Evolutionary conservation across 2,329 filamentous ascomycete genomes (phyloP), one percentile per base, ranked within the genome.

Genomic region (Alternaria sp.): DNA sequence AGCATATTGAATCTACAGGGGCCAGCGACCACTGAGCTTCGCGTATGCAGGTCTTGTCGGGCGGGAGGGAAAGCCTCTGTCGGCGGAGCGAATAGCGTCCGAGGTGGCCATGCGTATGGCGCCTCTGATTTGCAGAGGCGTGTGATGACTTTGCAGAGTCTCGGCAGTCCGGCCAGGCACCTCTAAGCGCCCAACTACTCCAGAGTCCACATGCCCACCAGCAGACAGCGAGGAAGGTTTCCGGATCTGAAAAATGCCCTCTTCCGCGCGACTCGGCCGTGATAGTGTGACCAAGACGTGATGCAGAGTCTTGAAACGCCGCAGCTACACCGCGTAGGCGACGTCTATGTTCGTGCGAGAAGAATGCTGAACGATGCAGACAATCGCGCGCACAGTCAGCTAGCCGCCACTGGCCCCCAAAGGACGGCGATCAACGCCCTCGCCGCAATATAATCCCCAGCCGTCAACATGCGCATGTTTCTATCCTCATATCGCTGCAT

Each of bases 1-100:
- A 67, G 66, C 62, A 73, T 74, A 78, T 78, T 78, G 72, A 68
- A 36, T 60, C 26, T 46, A 67, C 75, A 72, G 67, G 76, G 75
- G 69, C 57, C 47, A 50, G 57, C 63, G 58, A 68, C 76, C 76
- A 78, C 69, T 72, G 69, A 77, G 73, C 69, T 62, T 64, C 62
- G 59, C 60, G 62, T 55, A 69, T 69, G 69, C 71, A 67, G 17
- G 64, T 59, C 64, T 68, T 54, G 44, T 52, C 63, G 64, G 65
- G 71, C 70, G 70, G 70, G 71, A 71, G 69, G 68, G 67, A 69
- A 68, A 61, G 64, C 67, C 59, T 66, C 62, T 69, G 70, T 66
- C 66, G 62, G 59, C 69, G 69, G 65, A 60, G 67, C 62, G 64
- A 66, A 65, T 68, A 66, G 69, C 56, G 70, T 61, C 65, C 62